These are phyloP conservation scores for Dryas alaskensis DNA, from an alignment of 306 rosid species.

Conservation along the genomic window DNA sequence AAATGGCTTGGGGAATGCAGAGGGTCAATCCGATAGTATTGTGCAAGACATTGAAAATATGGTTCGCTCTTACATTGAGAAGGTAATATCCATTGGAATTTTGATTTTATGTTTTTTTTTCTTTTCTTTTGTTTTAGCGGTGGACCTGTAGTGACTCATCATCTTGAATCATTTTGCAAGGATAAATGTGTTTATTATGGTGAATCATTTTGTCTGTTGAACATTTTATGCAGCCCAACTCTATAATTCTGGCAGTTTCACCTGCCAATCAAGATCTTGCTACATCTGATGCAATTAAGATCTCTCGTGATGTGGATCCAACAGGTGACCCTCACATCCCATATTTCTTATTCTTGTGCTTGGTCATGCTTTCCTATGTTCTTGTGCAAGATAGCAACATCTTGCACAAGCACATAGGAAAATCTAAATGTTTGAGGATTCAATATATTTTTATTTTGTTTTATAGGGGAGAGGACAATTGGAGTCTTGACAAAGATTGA, in stretches of 20 bases:
- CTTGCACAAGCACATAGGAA: background rate
- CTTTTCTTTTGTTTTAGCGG: background rate
- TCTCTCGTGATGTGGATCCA: slow-evolving; percentile 95
- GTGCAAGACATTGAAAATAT: slow-evolving; percentile 86
- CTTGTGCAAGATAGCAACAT: too few species aligned
- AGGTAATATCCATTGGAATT: slow-evolving; percentile 46
- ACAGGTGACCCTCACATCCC: slow-evolving; percentile 48
- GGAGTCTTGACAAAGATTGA: slow-evolving; percentile 98
- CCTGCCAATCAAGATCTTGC: slow-evolving; percentile 99
- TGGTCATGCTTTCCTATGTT: background rate
- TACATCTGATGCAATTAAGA: slow-evolving; percentile 93
- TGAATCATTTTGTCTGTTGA: slow-evolving; percentile 12
- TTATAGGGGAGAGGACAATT: slow-evolving; percentile 85
- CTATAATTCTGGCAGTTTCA: slow-evolving; percentile 89
- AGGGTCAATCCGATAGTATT: slow-evolving; percentile 95
- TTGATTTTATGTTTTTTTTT: background rate
- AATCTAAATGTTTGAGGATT: background rate
- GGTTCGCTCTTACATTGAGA: slow-evolving; percentile 93
- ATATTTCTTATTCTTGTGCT: background rate
- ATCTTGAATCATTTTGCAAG: too few species aligned
- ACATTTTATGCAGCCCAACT: slow-evolving; percentile 67
- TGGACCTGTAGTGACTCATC: too few species aligned
- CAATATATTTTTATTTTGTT: background rate
- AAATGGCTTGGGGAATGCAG: slow-evolving; percentile 44
- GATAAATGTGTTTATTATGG: background rate